Evolutionary conservation across 345 rosid species (phyloP).

Genomic region (Bruguiera gymnorhiza): DNA sequence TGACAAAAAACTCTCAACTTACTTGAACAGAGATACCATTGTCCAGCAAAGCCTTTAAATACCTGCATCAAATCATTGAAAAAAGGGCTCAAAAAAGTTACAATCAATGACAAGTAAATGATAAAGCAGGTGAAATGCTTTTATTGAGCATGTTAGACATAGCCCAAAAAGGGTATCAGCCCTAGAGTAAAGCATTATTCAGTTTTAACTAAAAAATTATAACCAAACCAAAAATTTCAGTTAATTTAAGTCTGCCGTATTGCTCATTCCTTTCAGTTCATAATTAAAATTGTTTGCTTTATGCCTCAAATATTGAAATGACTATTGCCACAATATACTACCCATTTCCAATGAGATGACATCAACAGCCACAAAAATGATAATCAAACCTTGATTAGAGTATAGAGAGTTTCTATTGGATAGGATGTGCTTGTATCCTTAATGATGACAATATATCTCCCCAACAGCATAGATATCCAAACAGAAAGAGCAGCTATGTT

Average conservation of each 20-base stretch:
- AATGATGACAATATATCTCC: background rate
- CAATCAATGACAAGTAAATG: background rate
- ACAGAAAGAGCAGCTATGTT: background rate
- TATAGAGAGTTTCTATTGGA: too few relatives aligned
- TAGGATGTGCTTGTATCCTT: too few relatives aligned
- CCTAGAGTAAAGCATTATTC: too few relatives aligned
- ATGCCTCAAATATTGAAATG: too few relatives aligned
- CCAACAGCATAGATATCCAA: background rate
- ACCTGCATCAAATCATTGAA: conserved; percentile 43
- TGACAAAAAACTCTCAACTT: conserved; percentile 15
- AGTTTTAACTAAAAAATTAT: too few relatives aligned
- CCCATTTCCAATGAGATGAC: too few relatives aligned
- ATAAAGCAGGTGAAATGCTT: background rate
- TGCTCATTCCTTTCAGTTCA: too few relatives aligned
- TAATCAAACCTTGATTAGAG: background rate
- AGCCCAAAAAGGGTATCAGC: too few relatives aligned
- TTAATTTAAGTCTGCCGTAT: too few relatives aligned
- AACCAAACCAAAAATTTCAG: too few relatives aligned
- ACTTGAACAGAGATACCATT: conserved; percentile 76
- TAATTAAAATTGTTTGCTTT: too few relatives aligned
- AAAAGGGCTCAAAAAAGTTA: background rate
- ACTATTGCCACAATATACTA: too few relatives aligned
- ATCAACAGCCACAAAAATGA: background rate
- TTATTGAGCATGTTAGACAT: background rate
- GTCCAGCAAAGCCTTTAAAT: conserved; percentile 75